phyloP scores from a whole-genome alignment of 306 rosid genomes.

The Sicyos baderoa region DNA sequence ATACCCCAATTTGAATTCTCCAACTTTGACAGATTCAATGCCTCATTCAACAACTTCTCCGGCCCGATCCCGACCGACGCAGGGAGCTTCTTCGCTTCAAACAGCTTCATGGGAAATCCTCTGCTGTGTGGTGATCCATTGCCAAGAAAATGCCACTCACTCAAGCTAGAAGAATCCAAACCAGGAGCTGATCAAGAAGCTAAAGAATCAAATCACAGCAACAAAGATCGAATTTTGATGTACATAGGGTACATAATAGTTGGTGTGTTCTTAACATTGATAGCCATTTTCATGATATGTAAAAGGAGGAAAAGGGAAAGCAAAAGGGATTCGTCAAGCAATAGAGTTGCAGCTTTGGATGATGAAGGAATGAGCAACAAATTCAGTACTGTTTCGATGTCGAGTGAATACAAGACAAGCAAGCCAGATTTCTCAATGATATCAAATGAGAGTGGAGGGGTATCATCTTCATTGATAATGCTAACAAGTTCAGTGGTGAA shows the following conservation, averaged over 20 bases:
- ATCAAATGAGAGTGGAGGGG: conserved; percentile 40
- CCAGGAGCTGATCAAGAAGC: conserved; percentile 27
- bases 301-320: conserved; percentile 32
- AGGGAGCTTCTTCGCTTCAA: conserved; percentile 28
- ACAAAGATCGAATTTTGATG: conserved; percentile 31
- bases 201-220: conserved; percentile 7
- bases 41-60: conserved; percentile 47
- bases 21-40: conserved; percentile 41
- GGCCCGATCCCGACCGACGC: conserved; percentile 38
- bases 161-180: background rate
- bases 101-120: conserved; percentile 58
- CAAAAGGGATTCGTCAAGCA: conserved; percentile 31
- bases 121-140: conserved; percentile 53
- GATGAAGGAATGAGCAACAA: conserved; percentile 27
- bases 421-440: conserved; percentile 36
- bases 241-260: conserved; percentile 54
- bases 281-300: conserved; percentile 32
- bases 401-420: conserved; percentile 42
- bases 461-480: conserved; percentile 54
- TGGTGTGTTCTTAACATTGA: conserved; percentile 29
- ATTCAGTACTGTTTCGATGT: conserved; percentile 15
- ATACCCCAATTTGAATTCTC: conserved; percentile 51
- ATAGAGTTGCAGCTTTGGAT: conserved; percentile 23
- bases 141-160: conserved; percentile 31
- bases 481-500: conserved; percentile 40